phyloP scores from a whole-genome alignment of 2,329 filamentous ascomycete species.

The Cercospora janseana region DNA sequence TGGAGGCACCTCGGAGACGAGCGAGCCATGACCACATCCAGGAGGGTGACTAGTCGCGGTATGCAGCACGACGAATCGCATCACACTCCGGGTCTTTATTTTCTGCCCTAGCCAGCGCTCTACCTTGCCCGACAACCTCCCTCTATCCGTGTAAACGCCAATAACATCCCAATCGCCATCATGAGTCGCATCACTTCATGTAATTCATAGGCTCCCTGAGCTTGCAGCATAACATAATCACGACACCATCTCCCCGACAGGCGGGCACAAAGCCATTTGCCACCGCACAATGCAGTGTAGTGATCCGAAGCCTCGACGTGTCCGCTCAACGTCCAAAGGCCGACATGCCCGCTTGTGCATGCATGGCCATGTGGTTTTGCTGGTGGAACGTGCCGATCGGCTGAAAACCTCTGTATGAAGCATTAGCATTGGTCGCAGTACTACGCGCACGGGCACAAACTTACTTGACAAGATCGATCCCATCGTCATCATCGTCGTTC shows the following conservation, averaged over 20 bases:
- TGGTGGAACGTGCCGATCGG: slow-evolving; percentile 50
- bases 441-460: slow-evolving; percentile 23
- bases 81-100: too few species aligned
- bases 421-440: slow-evolving; percentile 17
- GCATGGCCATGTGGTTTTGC: slow-evolving; percentile 35
- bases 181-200: not conserved
- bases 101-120: too few species aligned
- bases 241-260: not conserved
- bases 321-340: slow-evolving; percentile 27
- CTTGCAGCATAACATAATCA: not conserved
- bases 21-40: too few species aligned
- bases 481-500: slow-evolving; percentile 44
- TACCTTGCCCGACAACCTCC: too few species aligned
- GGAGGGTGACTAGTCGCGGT: too few species aligned
- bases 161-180: slow-evolving; percentile 1
- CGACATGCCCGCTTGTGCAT: slow-evolving; percentile 26
- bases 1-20: too few species aligned
- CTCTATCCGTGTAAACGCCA: too few species aligned
- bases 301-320: too few species aligned
- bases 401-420: slow-evolving; percentile 46
- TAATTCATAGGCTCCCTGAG: not conserved
- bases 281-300: not conserved
- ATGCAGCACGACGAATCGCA: too few species aligned
- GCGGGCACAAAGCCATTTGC: too few species aligned
- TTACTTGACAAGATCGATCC: slow-evolving; percentile 52